Conservation (phyloP, 345 rosid species). For the Physaria fendleri region DNA sequence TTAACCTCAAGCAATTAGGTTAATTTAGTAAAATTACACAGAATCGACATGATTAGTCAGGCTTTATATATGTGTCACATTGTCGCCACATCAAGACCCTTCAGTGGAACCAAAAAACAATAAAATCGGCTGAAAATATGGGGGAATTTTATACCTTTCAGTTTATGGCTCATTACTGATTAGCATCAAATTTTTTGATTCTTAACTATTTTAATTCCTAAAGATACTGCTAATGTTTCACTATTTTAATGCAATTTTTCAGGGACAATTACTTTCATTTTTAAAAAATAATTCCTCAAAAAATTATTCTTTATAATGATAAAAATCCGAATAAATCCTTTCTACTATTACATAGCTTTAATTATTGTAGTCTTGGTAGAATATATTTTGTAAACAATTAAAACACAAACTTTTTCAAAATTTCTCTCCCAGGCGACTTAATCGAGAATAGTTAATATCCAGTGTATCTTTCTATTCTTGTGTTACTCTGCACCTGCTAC, state of each 20-base stretch:
- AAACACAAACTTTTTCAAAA: no score
- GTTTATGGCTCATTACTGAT: not conserved
- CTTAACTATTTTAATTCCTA: not conserved
- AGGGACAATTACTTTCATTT: not conserved
- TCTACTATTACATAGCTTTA: no score
- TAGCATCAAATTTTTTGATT: not conserved
- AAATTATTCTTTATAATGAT: no score
- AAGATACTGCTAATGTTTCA: not conserved
- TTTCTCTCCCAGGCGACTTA: no score
- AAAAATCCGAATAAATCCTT: no score
- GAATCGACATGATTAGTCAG: conserved; percentile 33
- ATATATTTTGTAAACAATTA: no score
- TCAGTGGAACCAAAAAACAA: conserved; percentile 19
- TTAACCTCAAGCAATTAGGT: conserved; percentile 13
- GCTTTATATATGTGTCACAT: conserved; percentile 34
- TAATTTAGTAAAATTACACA: conserved; percentile 18
- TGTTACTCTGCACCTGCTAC: no score
- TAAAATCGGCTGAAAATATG: conserved; percentile 26
- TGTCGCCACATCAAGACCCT: conserved; percentile 23
- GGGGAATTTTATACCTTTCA: not conserved
- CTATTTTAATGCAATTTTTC: not conserved
- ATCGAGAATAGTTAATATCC: no score
- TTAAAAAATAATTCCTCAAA: no score
- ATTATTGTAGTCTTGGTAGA: no score
- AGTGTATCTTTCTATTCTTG: no score